Evolutionary conservation across 1,139 yeast genomes (phyloP).

Genomic region (Diutina neorugosa): DNA sequence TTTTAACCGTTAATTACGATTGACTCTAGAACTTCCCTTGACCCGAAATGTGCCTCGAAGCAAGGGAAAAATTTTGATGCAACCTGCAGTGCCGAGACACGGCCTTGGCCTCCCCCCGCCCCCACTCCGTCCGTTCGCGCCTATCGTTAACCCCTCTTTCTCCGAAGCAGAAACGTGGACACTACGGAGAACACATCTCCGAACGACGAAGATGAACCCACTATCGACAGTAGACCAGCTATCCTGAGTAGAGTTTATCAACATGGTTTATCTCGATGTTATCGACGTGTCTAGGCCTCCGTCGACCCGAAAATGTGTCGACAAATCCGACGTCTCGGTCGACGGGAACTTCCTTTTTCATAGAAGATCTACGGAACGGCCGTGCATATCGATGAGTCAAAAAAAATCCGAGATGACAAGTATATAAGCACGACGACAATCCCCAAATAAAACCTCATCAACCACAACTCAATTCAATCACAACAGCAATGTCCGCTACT

Average conservation of each 20-base stretch:
- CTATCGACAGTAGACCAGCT: too few relatives aligned
- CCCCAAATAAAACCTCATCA: neutral
- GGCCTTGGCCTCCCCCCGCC: too few relatives aligned
- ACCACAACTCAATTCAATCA: neutral
- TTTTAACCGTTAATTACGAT: neutral
- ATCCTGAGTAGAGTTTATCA: too few relatives aligned
- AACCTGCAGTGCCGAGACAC: neutral
- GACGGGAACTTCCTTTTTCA: neutral
- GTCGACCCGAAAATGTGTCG: neutral
- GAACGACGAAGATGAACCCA: too few relatives aligned
- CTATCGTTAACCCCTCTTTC: too few relatives aligned
- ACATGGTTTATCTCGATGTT: too few relatives aligned
- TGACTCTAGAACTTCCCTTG: neutral
- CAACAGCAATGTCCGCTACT: conserved; percentile 1
- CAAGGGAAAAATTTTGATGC: neutral
- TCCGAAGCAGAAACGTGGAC: too few relatives aligned
- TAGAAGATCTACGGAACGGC: neutral
- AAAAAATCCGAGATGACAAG: neutral
- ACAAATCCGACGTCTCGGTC: neutral
- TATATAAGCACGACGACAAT: neutral
- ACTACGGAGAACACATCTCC: too few relatives aligned
- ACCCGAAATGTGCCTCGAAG: neutral
- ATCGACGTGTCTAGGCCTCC: neutral
- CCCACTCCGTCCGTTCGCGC: too few relatives aligned
- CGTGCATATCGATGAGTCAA: conserved; percentile 3